Conservation (phyloP, 495 filamentous ascomycete genomes). For the Hypomontagnella monticulosa region DNA sequence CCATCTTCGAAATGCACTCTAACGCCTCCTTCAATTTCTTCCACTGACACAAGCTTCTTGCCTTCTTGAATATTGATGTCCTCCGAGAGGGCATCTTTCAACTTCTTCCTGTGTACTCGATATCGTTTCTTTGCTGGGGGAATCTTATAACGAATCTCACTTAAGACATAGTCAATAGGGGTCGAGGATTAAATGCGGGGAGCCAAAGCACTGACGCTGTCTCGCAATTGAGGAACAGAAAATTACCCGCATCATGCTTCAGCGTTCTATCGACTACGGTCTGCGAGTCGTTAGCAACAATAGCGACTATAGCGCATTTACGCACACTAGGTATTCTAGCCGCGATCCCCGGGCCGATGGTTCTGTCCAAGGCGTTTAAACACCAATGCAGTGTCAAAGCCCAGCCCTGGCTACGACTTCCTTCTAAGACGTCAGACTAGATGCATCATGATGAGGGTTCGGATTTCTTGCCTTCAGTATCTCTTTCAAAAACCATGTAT, state of each 20-base stretch:
- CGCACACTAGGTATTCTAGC: conserved; percentile 4
- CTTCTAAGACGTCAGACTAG: conserved; percentile 1
- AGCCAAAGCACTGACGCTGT: conserved; percentile 40
- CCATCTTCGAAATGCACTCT: conserved; percentile 64
- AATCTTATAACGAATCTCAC: conserved; percentile 55
- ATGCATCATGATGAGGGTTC: background rate
- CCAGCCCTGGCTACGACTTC: conserved; percentile 21
- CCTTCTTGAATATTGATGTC: conserved; percentile 63
- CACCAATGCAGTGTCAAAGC: conserved; percentile 26
- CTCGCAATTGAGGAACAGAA: conserved; percentile 63
- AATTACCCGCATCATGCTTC: conserved; percentile 59
- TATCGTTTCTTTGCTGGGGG: conserved; percentile 58
- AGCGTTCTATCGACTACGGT: conserved; percentile 19
- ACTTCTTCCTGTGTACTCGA: conserved; percentile 59
- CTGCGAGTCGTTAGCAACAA: background rate
- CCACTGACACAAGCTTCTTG: conserved; percentile 54
- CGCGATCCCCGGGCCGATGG: conserved; percentile 3
- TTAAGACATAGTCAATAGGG: background rate
- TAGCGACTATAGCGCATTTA: background rate
- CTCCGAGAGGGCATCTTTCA: conserved; percentile 58
- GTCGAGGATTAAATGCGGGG: background rate
- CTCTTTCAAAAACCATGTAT: conserved; percentile 5
- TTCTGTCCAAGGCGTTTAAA: conserved; percentile 15
- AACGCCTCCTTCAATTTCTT: conserved; percentile 48
- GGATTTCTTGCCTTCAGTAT: background rate